Evolutionary conservation across 1,139 yeast genomes (phyloP).

Genomic region (Pneumocystis wakefieldiae): DNA sequence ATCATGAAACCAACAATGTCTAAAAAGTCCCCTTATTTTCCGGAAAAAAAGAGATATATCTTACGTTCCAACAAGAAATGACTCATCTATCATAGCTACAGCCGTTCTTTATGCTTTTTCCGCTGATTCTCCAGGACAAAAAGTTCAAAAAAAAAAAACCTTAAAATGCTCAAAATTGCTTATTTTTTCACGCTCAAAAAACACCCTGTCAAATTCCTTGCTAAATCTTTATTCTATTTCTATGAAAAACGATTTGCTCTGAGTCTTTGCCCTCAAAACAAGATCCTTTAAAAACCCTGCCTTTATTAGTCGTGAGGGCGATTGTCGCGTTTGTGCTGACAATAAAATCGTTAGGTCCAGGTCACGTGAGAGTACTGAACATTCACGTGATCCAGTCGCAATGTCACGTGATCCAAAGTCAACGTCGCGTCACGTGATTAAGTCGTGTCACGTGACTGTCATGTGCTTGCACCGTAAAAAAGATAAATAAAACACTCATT

Average conservation of each 20-base stretch:
- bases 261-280: not conserved
- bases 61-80: not conserved
- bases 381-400: too few relatives aligned
- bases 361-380: too few relatives aligned
- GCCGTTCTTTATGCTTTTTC: not conserved
- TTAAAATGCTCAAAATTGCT: not conserved
- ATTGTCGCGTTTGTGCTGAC: not conserved
- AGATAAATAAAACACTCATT: too few relatives aligned
- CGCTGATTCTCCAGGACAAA: too few relatives aligned
- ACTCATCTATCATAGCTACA: not conserved
- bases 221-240: not conserved
- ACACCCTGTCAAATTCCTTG: not conserved
- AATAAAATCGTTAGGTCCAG: not conserved
- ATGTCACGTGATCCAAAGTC: too few relatives aligned
- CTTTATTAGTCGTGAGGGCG: not conserved
- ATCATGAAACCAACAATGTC: constrained; percentile 92
- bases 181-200: not conserved
- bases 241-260: not conserved
- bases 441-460: too few relatives aligned
- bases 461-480: too few relatives aligned
- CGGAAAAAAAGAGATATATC: not conserved
- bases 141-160: not conserved
- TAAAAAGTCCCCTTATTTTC: constrained; percentile 9
- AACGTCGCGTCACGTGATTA: too few relatives aligned
- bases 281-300: not conserved